A percentile compares a stretch with the other conserved stretches of the same genome.
Evolutionary conservation across 495 filamentous ascomycete genomes (phyloP).

Genomic region (Cetradonia linearis): DNA sequence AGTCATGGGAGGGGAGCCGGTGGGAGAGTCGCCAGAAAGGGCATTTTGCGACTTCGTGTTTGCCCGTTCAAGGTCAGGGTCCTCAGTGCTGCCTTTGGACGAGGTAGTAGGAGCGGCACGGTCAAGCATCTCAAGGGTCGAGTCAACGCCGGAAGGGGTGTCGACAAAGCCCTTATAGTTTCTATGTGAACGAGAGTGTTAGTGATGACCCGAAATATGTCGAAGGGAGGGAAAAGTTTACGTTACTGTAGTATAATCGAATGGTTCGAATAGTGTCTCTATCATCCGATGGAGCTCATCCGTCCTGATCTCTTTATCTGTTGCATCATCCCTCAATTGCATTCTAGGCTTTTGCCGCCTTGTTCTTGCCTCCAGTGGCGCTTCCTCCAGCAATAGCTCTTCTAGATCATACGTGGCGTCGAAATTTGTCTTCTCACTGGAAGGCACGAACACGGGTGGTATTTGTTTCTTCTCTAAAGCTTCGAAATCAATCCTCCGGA

Average conservation of each 20-base stretch:
- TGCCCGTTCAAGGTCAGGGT: constrained; percentile 14
- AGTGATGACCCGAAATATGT: neutral
- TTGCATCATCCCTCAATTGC: constrained; percentile 83
- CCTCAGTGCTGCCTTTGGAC: constrained; percentile 24
- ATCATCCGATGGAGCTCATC: constrained; percentile 92
- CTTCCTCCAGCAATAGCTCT: constrained; percentile 88
- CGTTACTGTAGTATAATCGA: constrained; percentile 77
- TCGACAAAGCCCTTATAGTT: constrained; percentile 24
- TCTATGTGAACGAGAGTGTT: constrained; percentile 6
- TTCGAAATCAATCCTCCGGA: constrained; percentile 73
- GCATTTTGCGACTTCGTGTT: constrained; percentile 7
- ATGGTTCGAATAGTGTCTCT: constrained; percentile 87
- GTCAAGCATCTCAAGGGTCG: constrained; percentile 21
- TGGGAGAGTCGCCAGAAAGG: constrained; percentile 12
- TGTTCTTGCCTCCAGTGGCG: constrained; percentile 84
- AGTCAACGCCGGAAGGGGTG: constrained; percentile 14
- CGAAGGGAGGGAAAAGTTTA: constrained; percentile 47
- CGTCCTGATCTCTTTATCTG: constrained; percentile 86
- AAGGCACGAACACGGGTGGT: constrained; percentile 82
- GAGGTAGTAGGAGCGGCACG: constrained; percentile 15
- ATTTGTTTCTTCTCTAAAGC: constrained; percentile 81
- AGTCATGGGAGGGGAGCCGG: constrained; percentile 20
- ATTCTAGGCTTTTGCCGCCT: constrained; percentile 89
- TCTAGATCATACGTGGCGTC: constrained; percentile 97
- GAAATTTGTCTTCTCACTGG: constrained; percentile 96